These are phyloP conservation scores for Aspergillus terreus DNA, from an alignment of 2,329 filamentous ascomycete genomes.

Conservation along the genomic window DNA sequence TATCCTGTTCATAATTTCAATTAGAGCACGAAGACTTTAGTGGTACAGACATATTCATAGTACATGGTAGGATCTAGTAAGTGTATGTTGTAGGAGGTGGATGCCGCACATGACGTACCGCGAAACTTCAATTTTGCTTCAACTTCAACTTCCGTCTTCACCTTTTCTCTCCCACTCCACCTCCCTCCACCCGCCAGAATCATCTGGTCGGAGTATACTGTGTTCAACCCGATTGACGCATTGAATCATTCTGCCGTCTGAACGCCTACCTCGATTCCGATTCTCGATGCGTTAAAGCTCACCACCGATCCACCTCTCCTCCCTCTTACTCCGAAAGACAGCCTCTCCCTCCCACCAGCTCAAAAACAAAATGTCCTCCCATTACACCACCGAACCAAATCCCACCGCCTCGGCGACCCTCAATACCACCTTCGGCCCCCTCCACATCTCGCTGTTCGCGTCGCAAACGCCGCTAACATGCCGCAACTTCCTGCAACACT, in stretches of 20 bases:
- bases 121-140: constrained; percentile 15
- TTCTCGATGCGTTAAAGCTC: too few relatives aligned
- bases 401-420: constrained; percentile 89
- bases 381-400: constrained; percentile 92
- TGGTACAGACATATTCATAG: background rate
- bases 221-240: too few relatives aligned
- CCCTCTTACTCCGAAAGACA: background rate
- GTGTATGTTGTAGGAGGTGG: background rate
- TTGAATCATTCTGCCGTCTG: too few relatives aligned
- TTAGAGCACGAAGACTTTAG: background rate
- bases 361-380: constrained; percentile 65
- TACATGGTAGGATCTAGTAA: background rate
- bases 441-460: constrained; percentile 89
- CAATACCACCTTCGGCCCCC: constrained; percentile 83
- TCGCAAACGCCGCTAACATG: constrained; percentile 88
- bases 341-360: background rate
- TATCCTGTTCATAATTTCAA: background rate
- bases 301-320: background rate
- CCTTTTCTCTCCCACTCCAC: constrained; percentile 1
- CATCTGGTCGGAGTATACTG: background rate
- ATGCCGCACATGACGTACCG: constrained; percentile 12
- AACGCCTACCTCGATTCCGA: too few relatives aligned
- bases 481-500: constrained; percentile 93
- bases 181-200: background rate
- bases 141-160: constrained; percentile 4